These are phyloP conservation scores for Jamesozyma jinghongensis DNA, from an alignment of 805 yeast species.

Conservation along the genomic window DNA sequence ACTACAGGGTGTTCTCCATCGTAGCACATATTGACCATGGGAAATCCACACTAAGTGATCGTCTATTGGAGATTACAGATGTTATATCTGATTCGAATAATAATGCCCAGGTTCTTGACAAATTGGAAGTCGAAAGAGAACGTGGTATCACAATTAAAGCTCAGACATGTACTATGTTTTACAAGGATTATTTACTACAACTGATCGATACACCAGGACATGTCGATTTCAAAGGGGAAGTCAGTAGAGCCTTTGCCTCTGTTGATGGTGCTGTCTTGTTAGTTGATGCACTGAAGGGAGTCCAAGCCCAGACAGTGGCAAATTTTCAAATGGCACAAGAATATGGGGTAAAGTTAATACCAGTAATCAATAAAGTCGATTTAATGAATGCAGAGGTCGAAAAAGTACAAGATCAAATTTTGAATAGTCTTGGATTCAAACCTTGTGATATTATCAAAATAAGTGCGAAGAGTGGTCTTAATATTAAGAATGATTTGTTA, in stretches of 20 bases:
- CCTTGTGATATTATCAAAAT: conserved; percentile 68
- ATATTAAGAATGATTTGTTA: conserved; percentile 58
- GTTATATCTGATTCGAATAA: conserved; percentile 59
- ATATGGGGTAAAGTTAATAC: conserved; percentile 70
- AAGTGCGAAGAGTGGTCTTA: conserved; percentile 84
- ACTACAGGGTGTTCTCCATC: conserved; percentile 83
- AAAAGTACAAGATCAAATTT: conserved; percentile 76
- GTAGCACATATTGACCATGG: conserved; percentile 95
- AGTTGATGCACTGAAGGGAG: conserved; percentile 94
- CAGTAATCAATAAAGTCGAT: conserved; percentile 88
- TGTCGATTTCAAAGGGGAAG: conserved; percentile 86
- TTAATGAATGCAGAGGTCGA: conserved; percentile 73
- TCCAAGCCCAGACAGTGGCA: conserved; percentile 98
- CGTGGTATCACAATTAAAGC: conserved; percentile 96
- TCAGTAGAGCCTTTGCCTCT: conserved; percentile 86
- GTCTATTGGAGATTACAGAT: conserved; percentile 79
- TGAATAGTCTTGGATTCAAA: conserved; percentile 58
- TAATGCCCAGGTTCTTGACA: conserved; percentile 81
- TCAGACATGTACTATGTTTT: conserved; percentile 92
- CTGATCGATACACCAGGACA: conserved; percentile 97
- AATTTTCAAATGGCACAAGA: conserved; percentile 86
- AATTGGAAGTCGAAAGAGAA: conserved; percentile 88
- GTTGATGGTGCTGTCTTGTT: conserved; percentile 88
- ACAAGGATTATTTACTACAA: conserved; percentile 70
- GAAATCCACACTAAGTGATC: conserved; percentile 81